Base-by-base conservation (phyloP, 257 asterid genomes). In the Fraxinus quadrangulata region DNA sequence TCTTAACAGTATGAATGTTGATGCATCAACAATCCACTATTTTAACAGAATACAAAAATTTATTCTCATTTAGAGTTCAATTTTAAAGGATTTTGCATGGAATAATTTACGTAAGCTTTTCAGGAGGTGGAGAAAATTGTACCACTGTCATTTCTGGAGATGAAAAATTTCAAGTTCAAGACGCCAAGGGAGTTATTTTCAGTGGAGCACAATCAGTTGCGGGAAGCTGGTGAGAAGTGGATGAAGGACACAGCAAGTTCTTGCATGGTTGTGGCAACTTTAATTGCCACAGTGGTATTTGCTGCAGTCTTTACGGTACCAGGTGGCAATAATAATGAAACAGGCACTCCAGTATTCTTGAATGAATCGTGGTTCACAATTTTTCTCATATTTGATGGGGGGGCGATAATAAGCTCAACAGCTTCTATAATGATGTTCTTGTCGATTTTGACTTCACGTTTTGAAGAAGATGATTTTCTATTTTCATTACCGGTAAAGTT, bases 61-160 rank as follows among this genome's bases (percentile, higher is more conserved):
- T 34, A 5, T 34, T 34, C 6, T 6, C 6, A 5, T 5, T 5
- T 34, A 3, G 37, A 34, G 0, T 34, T 34, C 37, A 34, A 34
- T 34, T 34, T 34, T 0, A 34, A 34, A 34, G 3, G 6, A 5
- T 0, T 4, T 34, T 34, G 19, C 0, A 19, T 54, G 8, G 0
- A 17, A 5, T 54, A 19, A 54, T 4, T 16, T 54, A 21, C 17
- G 26, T 19, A 16, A 54, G 24, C 12, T 54, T 54, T 54, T 23
- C 72, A 85, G 87, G 85, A 81, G 74, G 85, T 85, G 54, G 85
- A 83, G 73, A 75, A 79, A 26, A 77, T 82, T 10, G 84, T 81
- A 0, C 86, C 79, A n/a, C 78, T 79, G 21, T 45, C 31, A 0
- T 40, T 17, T 21, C 42, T 11, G 19, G 47, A 74, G 72, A 47